A percentile compares a stretch with the other conserved stretches of the same genome.
phyloP scores from a whole-genome alignment of 2,329 filamentous ascomycete genomes.

The Ciborinia camelliae region DNA sequence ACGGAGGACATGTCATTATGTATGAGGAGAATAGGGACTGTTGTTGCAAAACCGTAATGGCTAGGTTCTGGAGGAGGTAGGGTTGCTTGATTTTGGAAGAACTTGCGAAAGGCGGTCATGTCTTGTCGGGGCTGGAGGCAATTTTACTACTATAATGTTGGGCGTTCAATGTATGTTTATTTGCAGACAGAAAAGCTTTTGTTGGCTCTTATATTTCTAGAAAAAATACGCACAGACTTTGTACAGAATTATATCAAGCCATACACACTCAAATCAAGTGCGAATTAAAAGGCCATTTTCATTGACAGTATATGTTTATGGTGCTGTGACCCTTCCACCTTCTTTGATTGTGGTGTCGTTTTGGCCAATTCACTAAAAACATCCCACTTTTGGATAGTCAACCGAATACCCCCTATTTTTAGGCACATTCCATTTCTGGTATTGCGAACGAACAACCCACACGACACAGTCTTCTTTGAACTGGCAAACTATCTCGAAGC shows the following conservation, averaged over 20 bases:
- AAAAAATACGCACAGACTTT: background rate
- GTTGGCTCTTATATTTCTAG: background rate
- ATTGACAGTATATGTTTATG: background rate
- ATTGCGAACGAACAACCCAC: background rate
- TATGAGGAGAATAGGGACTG: background rate
- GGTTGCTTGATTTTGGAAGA: background rate
- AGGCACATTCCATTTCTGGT: background rate
- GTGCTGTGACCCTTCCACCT: no score
- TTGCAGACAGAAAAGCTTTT: background rate
- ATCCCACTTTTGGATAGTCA: background rate
- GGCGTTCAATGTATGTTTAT: background rate
- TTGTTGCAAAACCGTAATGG: background rate
- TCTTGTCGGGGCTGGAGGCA: no score
- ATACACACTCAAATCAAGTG: background rate
- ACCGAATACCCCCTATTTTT: background rate
- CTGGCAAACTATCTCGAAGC: background rate
- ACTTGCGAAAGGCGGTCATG: background rate
- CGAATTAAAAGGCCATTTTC: background rate
- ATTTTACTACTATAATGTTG: background rate
- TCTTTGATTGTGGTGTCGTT: background rate
- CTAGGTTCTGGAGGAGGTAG: background rate
- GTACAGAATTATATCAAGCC: background rate
- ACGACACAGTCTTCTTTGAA: background rate
- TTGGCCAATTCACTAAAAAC: constrained; percentile 6
- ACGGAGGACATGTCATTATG: no score